A percentile compares a stretch with the other conserved stretches of the same genome.
Conservation (phyloP, 352 stramenopile species). For the Globisporangium apiculatum region DNA sequence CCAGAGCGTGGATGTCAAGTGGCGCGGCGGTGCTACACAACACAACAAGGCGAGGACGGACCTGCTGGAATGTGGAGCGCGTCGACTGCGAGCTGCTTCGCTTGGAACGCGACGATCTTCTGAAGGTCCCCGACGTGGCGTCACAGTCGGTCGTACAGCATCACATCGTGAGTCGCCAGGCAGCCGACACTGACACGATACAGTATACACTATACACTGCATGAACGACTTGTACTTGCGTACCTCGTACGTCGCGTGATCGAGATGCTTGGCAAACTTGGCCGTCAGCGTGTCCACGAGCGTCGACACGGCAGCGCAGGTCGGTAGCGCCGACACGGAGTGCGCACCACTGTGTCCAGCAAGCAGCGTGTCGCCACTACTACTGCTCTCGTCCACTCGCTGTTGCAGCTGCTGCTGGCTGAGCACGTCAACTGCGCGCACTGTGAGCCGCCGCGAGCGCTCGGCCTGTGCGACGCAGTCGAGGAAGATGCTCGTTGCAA, state of each 20-base stretch:
- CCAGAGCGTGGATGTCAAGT: too few species aligned
- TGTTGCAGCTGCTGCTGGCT: constrained; percentile 5
- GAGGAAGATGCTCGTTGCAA: constrained; percentile 50
- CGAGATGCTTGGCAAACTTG: constrained; percentile 34
- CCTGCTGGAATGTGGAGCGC: constrained; percentile 30
- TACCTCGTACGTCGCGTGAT: constrained; percentile 29
- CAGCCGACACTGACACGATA: too few species aligned
- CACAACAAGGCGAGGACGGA: background rate
- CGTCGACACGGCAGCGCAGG: constrained; percentile 13
- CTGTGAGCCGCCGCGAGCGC: constrained; percentile 46
- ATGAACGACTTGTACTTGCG: background rate
- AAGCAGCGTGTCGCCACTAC: background rate
- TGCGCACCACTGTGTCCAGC: background rate
- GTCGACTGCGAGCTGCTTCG: constrained; percentile 27
- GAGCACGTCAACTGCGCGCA: constrained; percentile 46
- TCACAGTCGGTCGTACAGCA: too few species aligned
- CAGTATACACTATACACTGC: too few species aligned
- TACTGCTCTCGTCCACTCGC: background rate
- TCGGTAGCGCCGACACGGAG: constrained; percentile 15
- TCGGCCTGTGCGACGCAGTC: constrained; percentile 66
- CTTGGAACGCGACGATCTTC: constrained; percentile 38
- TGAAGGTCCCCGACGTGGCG: background rate
- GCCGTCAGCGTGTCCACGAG: constrained; percentile 23
- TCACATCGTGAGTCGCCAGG: too few species aligned
- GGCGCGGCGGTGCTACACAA: too few species aligned